A percentile compares a stretch with the other conserved stretches of the same genome.
Evolutionary conservation across 129 eudicot species (phyloP).

Genomic region (Escallonia herrerae): DNA sequence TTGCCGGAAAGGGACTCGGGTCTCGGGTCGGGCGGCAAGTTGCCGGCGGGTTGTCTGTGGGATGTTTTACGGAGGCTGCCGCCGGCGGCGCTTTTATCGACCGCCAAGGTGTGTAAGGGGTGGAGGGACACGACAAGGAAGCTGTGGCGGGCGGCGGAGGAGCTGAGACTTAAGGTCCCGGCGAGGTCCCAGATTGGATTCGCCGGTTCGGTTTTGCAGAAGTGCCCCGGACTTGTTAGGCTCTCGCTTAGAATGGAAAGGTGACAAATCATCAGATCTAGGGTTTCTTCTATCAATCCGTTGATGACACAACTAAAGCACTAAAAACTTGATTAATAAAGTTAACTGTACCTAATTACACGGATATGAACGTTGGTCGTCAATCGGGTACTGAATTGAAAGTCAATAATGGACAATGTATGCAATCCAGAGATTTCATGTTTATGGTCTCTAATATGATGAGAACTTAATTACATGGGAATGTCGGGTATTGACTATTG

Average conservation of each 20-base stretch:
- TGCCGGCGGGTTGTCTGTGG: conserved; percentile 56
- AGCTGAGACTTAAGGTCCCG: conserved; percentile 75
- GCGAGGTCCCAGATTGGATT: conserved; percentile 46
- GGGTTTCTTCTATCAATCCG: conserved; percentile 8
- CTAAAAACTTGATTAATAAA: no score
- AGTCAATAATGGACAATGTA: no score
- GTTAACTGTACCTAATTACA: no score
- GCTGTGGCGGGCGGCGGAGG: conserved; percentile 88
- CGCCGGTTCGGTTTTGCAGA: conserved; percentile 74
- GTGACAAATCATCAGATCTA: conserved; percentile 36
- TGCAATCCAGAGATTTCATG: no score
- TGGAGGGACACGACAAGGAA: conserved; percentile 70
- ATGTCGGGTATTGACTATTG: not conserved
- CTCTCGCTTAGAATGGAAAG: conserved; percentile 85
- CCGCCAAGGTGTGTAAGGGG: conserved; percentile 76
- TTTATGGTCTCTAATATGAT: no score
- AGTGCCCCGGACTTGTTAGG: conserved; percentile 62
- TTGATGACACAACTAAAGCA: no score
- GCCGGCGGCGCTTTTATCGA: conserved; percentile 66
- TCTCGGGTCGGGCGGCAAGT: conserved; percentile 35
- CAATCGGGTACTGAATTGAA: no score
- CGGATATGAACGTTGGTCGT: no score
- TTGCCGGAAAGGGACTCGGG: conserved; percentile 30
- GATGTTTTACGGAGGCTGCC: conserved; percentile 77
- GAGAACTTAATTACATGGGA: no score